These are phyloP conservation scores for Carex littledalei DNA, from an alignment of 176 grass and related monocot genomes.

Conservation along the genomic window DNA sequence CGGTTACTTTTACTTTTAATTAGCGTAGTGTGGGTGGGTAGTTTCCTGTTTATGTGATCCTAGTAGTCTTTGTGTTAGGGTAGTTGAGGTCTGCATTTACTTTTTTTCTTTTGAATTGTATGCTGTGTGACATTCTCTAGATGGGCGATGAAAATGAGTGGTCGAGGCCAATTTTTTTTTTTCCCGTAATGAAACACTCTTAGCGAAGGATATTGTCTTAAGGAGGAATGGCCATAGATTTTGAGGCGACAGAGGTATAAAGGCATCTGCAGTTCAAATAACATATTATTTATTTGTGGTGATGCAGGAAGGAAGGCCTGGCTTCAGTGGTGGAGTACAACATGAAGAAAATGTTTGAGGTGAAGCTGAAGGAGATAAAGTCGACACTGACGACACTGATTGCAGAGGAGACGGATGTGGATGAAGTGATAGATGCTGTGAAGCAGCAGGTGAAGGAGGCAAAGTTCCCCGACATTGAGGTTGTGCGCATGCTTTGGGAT, in stretches of 20 bases:
- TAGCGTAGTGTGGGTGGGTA: too few species aligned
- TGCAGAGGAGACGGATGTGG: slow-evolving; percentile 69
- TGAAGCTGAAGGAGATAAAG: slow-evolving; percentile 96
- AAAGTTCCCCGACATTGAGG: slow-evolving; percentile 87
- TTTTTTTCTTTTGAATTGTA: too few species aligned
- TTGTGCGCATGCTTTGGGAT: slow-evolving; percentile 91
- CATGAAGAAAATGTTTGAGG: slow-evolving; percentile 96
- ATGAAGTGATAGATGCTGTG: slow-evolving; percentile 74
- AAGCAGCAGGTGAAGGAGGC: slow-evolving; percentile 92
- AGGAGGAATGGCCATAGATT: slow-evolving; percentile 1
- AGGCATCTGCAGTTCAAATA: not conserved
- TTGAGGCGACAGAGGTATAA: not conserved
- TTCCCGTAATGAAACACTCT: not conserved
- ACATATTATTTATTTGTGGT: not conserved
- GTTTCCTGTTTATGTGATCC: too few species aligned
- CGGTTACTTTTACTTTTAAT: too few species aligned
- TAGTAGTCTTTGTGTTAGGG: too few species aligned
- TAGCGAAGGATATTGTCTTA: not conserved
- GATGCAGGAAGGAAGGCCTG: slow-evolving; percentile 79
- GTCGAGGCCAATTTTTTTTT: not conserved
- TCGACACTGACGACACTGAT: slow-evolving; percentile 68
- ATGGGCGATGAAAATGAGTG: not conserved
- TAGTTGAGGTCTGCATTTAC: too few species aligned
- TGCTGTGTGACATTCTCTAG: too few species aligned
- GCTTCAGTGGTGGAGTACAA: slow-evolving; percentile 79